phyloP scores from a whole-genome alignment of 1,284 basidiomycete species.

The Leccinum solheimii region DNA sequence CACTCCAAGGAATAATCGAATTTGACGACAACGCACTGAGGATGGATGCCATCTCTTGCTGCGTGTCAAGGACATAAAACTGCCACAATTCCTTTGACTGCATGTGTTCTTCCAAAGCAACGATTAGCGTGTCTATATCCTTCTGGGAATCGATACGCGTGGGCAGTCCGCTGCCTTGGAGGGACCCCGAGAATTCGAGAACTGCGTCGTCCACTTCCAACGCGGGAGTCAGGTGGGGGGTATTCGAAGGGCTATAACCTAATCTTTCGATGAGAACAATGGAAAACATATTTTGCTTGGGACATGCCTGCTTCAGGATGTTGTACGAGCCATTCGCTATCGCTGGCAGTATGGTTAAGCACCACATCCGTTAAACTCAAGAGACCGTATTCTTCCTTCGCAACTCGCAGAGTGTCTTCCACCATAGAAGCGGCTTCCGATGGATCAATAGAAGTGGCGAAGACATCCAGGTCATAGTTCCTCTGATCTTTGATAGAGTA shows the following conservation, averaged over 20 bases:
- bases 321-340: constrained; percentile 86
- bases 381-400: constrained; percentile 83
- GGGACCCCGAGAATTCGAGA: constrained; percentile 71
- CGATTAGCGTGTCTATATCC: constrained; percentile 70
- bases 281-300: background rate
- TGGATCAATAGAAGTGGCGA: constrained; percentile 46
- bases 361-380: constrained; percentile 91
- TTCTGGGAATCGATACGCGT: constrained; percentile 59
- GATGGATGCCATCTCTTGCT: constrained; percentile 56
- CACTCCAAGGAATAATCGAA: constrained; percentile 54
- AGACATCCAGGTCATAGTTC: constrained; percentile 75
- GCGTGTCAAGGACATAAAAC: constrained; percentile 84
- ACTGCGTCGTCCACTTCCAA: constrained; percentile 86
- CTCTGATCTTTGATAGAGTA: constrained; percentile 90
- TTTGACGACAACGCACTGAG: constrained; percentile 49
- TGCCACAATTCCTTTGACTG: constrained; percentile 81
- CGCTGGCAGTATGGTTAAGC: constrained; percentile 92
- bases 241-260: constrained; percentile 89
- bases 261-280: constrained; percentile 13
- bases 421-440: constrained; percentile 60
- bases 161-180: constrained; percentile 71
- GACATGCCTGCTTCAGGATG: constrained; percentile 88
- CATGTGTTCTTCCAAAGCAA: constrained; percentile 62
- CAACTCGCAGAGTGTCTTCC: constrained; percentile 63
- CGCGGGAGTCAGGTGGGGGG: constrained; percentile 86